Evolutionary conservation across 768 basidiomycete genomes (phyloP), one percentile per base, ranked within the genome.

Genomic region (Russula foetens): DNA sequence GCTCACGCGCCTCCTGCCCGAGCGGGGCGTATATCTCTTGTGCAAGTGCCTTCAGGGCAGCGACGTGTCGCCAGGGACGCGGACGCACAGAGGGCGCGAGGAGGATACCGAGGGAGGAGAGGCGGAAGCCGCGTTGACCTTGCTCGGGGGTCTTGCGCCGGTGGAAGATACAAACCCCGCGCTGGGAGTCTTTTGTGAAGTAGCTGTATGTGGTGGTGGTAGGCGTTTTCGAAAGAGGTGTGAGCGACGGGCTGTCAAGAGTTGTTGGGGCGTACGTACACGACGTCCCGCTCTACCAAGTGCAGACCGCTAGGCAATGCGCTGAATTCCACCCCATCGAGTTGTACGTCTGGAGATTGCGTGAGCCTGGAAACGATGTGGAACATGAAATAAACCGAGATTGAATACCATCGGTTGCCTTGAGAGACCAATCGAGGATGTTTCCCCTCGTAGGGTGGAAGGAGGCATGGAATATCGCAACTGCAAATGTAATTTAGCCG

Each of bases 371-470:
- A 9, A 21, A 26, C 19, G 11, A 19, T 9, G 11, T 33, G 7
- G 33, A 51, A 9, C 4, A 11, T 4, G 21, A 21, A 55, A 49
- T 53, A 14, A n/a, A 3, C 59, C 23, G 29, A 35, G 38, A 24
- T 33, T 21, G 45, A 85, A 41, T 47, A 66, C 89, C 87, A 61
- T 89, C 81, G 69, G 76, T 83, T 9, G 84, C 82, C 68, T 84
- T 89, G 31, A 87, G 69, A 46, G 79, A 83, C 90, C 91, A 92
- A 71, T 92, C 90, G 15, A 92, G 75, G 15, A 84, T 70, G 69
- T 90, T 91, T 15, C 90, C 90, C 64, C 82, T 80, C 23, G 89
- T 92, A 1, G 88, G 86, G 72, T 92, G 90, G 67, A 92, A 92
- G 7, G 88, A 89, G 19, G 85, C 79, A 72, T 92, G 89, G 63